Evolutionary conservation across 2,329 filamentous ascomycete species (phyloP), one percentile per base, ranked within the genome.

Genomic region (Trichophyton equinum): DNA sequence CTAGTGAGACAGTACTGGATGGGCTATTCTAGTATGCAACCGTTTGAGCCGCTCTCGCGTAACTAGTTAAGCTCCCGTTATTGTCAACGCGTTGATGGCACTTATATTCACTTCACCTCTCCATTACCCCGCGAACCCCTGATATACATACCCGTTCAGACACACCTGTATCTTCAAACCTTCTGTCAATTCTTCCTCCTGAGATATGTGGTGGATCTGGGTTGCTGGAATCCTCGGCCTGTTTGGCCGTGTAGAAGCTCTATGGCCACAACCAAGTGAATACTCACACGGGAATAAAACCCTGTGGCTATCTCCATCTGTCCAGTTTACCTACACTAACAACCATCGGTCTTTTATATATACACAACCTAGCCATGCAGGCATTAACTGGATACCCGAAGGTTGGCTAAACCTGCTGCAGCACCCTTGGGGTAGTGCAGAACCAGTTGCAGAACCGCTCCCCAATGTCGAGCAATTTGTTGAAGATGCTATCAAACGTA

Each of bases 401-500:
- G 18, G 27, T 6, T 40, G 27, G 27, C 15, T 57, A 8, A 18
- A 36, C 9, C 3, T 15, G n/a, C 27, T 36, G 15, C 53, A 57
- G 15, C 3, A 57, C n/a, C 53, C 49, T n/a, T n/a, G 30, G 22
- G 25, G 6, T 27, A 22, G 8, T 11, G 18, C 15, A 22, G 18
- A 27, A 13, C 9, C 49, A 4, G 7, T 53, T 15, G 9, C 18
- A 22, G 18, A 51, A 51, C 22, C 22, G 13, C 55, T 42, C n/a
- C 20, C 38, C 7, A 20, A 9, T 25, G 33, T 57, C 2, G 33
- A 40, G 11, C 4, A 62, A 7, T 62, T 68, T 9, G 57, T 68
- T 7, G 60, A 62, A 25, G 57, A 61, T 13, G 68, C 66, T 8
- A 66, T 68, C 5, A 62, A 62, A 27, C 59, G 66, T 4, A 65